Evolutionary conservation across 306 rosid species (phyloP).

Genomic region (Senna siamea): DNA sequence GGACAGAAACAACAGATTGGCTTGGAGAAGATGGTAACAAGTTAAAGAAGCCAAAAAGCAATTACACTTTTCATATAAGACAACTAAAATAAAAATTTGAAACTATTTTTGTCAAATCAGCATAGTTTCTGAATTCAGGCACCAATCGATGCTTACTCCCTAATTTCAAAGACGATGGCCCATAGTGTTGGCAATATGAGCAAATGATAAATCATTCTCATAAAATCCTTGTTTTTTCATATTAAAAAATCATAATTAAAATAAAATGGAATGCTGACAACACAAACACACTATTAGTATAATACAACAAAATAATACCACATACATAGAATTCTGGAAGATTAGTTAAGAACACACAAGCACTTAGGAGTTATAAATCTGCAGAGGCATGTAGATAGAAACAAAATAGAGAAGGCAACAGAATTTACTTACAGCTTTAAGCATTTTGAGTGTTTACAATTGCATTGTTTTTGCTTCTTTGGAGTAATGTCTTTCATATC

Average conservation of each 20-base stretch:
- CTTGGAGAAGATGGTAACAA: conserved; percentile 6
- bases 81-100: background rate
- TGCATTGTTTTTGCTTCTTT: conserved; percentile 96
- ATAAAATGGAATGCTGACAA: background rate
- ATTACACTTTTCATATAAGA: conserved; percentile 10
- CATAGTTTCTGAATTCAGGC: background rate
- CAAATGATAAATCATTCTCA: conserved; percentile 1
- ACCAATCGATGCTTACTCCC: background rate
- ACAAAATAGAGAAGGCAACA: conserved; percentile 29
- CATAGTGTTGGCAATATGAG: background rate
- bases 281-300: conserved; percentile 20
- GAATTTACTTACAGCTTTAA: conserved; percentile 83
- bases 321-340: conserved; percentile 23
- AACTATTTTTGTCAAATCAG: conserved; percentile 9
- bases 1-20: conserved; percentile 1
- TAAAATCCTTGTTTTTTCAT: conserved; percentile 4
- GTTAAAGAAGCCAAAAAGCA: conserved; percentile 7
- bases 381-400: conserved; percentile 11
- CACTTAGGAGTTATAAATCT: background rate
- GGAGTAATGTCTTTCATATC: conserved; percentile 87
- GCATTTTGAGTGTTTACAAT: conserved; percentile 93
- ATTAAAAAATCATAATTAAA: background rate
- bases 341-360: conserved; percentile 5
- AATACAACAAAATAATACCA: conserved; percentile 24
- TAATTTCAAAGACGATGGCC: background rate